phyloP scores from a whole-genome alignment of 2,329 filamentous ascomycete species.

The Scorias spongiosa region DNA sequence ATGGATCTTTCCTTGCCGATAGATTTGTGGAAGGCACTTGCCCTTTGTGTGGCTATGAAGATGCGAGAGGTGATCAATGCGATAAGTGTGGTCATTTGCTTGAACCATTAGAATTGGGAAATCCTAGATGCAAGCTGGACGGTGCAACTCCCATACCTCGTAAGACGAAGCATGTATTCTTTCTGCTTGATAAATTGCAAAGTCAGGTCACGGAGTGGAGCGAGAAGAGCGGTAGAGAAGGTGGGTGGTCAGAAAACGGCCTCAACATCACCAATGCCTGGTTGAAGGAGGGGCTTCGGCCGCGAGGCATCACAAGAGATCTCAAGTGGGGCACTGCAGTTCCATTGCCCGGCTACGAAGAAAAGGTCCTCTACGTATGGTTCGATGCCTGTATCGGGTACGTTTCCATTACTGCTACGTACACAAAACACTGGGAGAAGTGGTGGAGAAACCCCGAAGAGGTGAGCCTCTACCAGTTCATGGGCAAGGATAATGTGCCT shows the following conservation, averaged over 20 bases:
- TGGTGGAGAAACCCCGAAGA: constrained; percentile 90
- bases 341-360: constrained; percentile 45
- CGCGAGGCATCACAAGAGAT: constrained; percentile 81
- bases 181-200: constrained; percentile 74
- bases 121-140: constrained; percentile 84
- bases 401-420: constrained; percentile 83
- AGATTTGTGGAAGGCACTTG: constrained; percentile 72
- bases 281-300: constrained; percentile 70
- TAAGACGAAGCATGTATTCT: constrained; percentile 79
- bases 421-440: constrained; percentile 77
- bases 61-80: constrained; percentile 39
- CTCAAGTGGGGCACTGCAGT: constrained; percentile 71
- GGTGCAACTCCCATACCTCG: constrained; percentile 63
- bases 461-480: constrained; percentile 83
- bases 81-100: constrained; percentile 35
- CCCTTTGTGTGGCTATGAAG: constrained; percentile 46
- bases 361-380: constrained; percentile 85
- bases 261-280: constrained; percentile 64
- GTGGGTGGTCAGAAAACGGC: constrained; percentile 62
- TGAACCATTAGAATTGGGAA: constrained; percentile 47
- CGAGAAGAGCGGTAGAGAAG: constrained; percentile 54
- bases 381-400: constrained; percentile 91
- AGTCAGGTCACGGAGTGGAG: constrained; percentile 66
- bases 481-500: constrained; percentile 81
- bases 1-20: constrained; percentile 57